A percentile compares a stretch with the other conserved stretches of the same genome.
Evolutionary conservation across 169 alveolate species (phyloP).

Genomic region (Cryptosporidium meleagridis): DNA sequence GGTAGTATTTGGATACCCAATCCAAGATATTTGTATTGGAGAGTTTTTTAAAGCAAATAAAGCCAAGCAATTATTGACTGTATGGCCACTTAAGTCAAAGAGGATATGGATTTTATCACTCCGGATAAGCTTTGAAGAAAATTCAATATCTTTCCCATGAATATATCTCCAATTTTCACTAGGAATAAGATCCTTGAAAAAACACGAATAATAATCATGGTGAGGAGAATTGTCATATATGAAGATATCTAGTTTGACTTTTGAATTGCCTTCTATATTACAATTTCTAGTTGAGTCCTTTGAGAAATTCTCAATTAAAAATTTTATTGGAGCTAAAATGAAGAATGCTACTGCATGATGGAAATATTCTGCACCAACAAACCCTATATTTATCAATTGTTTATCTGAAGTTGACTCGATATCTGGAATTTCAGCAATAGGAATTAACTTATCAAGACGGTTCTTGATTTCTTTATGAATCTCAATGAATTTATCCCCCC

Average conservation of each 20-base stretch:
- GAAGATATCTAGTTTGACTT: conserved; percentile 54
- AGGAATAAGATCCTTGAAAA: conserved; percentile 64
- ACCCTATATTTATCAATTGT: conserved; percentile 27
- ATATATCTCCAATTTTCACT: conserved; percentile 78
- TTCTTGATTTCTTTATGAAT: background rate
- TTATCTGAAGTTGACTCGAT: background rate
- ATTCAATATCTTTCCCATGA: conserved; percentile 75
- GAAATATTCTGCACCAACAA: conserved; percentile 64
- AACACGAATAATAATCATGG: conserved; percentile 61
- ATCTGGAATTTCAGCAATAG: conserved; percentile 28
- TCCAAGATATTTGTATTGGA: conserved; percentile 81
- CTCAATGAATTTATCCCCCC: conserved; percentile 36
- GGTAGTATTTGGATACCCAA: conserved; percentile 87
- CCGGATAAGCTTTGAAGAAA: conserved; percentile 78
- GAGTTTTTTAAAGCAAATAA: conserved; percentile 84
- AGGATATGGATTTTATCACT: conserved; percentile 83
- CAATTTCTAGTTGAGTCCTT: background rate
- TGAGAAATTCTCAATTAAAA: conserved; percentile 41
- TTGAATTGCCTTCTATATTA: background rate
- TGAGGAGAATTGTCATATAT: conserved; percentile 78
- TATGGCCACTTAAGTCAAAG: conserved; percentile 87
- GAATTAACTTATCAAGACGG: conserved; percentile 5
- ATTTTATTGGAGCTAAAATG: conserved; percentile 38
- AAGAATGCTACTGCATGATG: conserved; percentile 73
- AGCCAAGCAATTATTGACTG: conserved; percentile 83